phyloP scores from a whole-genome alignment of 2,329 filamentous ascomycete species.

The Xylaria arbuscula region DNA sequence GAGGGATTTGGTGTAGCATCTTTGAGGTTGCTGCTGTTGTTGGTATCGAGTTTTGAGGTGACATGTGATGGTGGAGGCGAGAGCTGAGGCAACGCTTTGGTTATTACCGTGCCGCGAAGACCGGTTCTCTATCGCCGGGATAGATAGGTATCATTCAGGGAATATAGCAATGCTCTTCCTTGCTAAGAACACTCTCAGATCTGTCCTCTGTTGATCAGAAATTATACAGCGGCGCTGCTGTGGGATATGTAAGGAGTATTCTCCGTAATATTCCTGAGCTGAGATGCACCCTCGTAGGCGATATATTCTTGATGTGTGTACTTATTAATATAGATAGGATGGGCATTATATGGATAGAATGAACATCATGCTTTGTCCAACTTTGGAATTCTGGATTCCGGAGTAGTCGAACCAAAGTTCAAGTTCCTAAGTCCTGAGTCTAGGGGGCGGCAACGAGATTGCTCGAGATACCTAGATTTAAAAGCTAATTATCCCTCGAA shows the following conservation, averaged over 20 bases:
- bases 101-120: not conserved
- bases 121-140: not conserved
- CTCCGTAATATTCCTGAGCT: not conserved
- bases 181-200: not conserved
- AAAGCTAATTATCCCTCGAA: not conserved
- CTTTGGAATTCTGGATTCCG: not conserved
- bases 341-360: not conserved
- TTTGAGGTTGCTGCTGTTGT: not conserved
- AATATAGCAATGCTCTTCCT: not conserved
- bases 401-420: not conserved
- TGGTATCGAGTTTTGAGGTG: not conserved
- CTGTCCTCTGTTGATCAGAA: not conserved
- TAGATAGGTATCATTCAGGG: not conserved
- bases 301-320: slow-evolving; percentile 1
- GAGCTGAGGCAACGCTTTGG: not conserved
- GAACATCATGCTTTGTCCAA: not conserved
- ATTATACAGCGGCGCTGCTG: slow-evolving; percentile 1
- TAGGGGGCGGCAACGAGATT: not conserved
- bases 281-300: not conserved
- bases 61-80: not conserved
- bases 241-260: slow-evolving; percentile 1
- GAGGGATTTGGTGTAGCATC: slow-evolving; percentile 14
- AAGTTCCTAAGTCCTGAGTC: not conserved
- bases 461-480: not conserved
- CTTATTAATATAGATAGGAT: not conserved